These are phyloP conservation scores for Nepenthes gracilis DNA, from an alignment of 148 eudicot species.

Conservation along the genomic window DNA sequence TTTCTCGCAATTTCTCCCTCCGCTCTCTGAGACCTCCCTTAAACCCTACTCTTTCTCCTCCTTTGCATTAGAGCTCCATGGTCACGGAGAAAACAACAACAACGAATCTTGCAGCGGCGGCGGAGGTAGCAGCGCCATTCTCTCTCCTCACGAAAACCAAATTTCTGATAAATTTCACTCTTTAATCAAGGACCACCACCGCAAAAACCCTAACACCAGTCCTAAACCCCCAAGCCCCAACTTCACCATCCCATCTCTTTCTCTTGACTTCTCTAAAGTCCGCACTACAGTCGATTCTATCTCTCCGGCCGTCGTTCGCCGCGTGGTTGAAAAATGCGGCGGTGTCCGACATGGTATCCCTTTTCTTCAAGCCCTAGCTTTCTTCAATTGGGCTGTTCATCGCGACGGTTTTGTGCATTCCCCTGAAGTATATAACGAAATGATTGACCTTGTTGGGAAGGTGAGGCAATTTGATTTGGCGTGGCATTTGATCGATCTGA, in stretches of 20 bases:
- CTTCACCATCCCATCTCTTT: constrained; percentile 33
- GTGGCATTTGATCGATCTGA: constrained; percentile 57
- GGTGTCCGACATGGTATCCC: constrained; percentile 66
- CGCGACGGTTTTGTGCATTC: not conserved
- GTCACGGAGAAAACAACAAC: constrained; percentile 10
- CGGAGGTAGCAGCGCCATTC: constrained; percentile 2
- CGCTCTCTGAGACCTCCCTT: constrained; percentile 16
- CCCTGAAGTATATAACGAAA: constrained; percentile 34
- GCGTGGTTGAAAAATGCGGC: constrained; percentile 45
- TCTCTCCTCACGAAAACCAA: constrained; percentile 32
- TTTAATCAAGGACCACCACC: constrained; percentile 58
- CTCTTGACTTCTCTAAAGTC: constrained; percentile 28
- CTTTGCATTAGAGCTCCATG: constrained; percentile 1
- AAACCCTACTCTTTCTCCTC: constrained; percentile 26
- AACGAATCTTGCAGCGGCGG: not conserved
- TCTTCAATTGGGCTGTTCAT: constrained; percentile 70
- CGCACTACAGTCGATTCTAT: constrained; percentile 19
- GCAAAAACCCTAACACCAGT: constrained; percentile 40
- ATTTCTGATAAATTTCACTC: constrained; percentile 32
- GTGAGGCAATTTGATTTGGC: constrained; percentile 56
- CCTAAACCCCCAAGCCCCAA: constrained; percentile 21
- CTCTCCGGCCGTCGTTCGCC: constrained; percentile 31
- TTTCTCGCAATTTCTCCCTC: constrained; percentile 1
- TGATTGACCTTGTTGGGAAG: constrained; percentile 75
- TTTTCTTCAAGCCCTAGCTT: constrained; percentile 53